Conservation (phyloP, 202 grass and related monocot genomes). For the Setaria italica region DNA sequence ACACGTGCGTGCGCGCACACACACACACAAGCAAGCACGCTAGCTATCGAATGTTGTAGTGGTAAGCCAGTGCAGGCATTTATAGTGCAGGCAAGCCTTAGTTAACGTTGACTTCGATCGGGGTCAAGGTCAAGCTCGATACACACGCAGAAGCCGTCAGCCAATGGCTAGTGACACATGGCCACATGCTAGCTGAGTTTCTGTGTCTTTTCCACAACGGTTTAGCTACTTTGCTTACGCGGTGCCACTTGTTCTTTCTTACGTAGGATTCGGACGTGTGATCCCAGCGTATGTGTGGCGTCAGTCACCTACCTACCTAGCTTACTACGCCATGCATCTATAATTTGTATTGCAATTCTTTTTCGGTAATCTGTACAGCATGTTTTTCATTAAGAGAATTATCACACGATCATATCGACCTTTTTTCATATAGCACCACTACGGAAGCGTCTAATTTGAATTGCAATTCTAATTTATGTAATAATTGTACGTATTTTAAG, state of each 20-base stretch:
- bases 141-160: too few relatives aligned
- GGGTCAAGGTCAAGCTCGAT: not conserved
- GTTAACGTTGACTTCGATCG: not conserved
- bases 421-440: too few relatives aligned
- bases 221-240: not conserved
- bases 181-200: not conserved
- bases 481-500: too few relatives aligned
- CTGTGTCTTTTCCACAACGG: not conserved
- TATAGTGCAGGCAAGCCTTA: conserved; percentile 7
- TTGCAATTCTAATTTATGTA: too few relatives aligned
- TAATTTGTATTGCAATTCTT: too few relatives aligned
- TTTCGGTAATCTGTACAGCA: too few relatives aligned
- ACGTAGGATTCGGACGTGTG: not conserved
- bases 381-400: too few relatives aligned
- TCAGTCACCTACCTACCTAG: not conserved
- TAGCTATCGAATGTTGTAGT: conserved; percentile 17
- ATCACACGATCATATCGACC: too few relatives aligned
- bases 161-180: not conserved
- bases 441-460: not conserved
- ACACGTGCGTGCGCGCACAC: not conserved
- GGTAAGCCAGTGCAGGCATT: not conserved
- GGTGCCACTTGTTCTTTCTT: not conserved
- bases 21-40: too few relatives aligned
- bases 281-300: not conserved
- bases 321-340: too few relatives aligned